A percentile compares a stretch with the other conserved stretches of the same genome.
These are phyloP conservation scores for Pythium aquatile DNA, from an alignment of 352 stramenopile genomes.

Conservation along the genomic window DNA sequence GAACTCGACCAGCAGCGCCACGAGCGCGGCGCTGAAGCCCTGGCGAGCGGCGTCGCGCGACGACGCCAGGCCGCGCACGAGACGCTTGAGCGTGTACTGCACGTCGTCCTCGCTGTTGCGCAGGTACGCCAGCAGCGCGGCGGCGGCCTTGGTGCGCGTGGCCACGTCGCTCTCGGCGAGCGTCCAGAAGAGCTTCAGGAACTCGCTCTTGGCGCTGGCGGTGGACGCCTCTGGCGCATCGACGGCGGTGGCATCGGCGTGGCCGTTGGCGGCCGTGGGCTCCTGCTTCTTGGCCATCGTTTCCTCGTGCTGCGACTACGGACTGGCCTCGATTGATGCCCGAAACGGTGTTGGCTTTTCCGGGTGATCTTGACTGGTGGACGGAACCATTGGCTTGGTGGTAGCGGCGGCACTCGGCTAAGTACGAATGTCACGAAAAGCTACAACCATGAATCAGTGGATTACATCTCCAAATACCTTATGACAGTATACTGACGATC, in stretches of 20 bases:
- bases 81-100: conserved; percentile 89
- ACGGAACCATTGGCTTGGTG: conserved; percentile 23
- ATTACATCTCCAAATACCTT: neutral
- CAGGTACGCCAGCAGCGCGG: conserved; percentile 53
- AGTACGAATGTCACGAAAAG: conserved; percentile 20
- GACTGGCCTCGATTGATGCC: conserved; percentile 15
- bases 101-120: conserved; percentile 43
- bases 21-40: conserved; percentile 87
- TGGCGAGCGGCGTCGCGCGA: conserved; percentile 87
- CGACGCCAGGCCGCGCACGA: conserved; percentile 88
- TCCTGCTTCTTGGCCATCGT: conserved; percentile 26
- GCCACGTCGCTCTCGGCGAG: conserved; percentile 71
- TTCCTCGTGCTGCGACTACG: conserved; percentile 3
- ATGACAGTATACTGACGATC: neutral
- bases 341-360: conserved; percentile 25
- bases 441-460: conserved; percentile 8
- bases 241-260: conserved; percentile 3
- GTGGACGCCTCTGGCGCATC: neutral
- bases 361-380: conserved; percentile 32
- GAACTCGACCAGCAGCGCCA: conserved; percentile 62
- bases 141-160: conserved; percentile 56
- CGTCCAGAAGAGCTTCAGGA: conserved; percentile 89
- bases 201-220: conserved; percentile 49
- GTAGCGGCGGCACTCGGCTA: conserved; percentile 7
- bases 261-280: conserved; percentile 5